phyloP scores from a whole-genome alignment of 2,329 filamentous ascomycete species.

The Colletotrichum eleusines region DNA sequence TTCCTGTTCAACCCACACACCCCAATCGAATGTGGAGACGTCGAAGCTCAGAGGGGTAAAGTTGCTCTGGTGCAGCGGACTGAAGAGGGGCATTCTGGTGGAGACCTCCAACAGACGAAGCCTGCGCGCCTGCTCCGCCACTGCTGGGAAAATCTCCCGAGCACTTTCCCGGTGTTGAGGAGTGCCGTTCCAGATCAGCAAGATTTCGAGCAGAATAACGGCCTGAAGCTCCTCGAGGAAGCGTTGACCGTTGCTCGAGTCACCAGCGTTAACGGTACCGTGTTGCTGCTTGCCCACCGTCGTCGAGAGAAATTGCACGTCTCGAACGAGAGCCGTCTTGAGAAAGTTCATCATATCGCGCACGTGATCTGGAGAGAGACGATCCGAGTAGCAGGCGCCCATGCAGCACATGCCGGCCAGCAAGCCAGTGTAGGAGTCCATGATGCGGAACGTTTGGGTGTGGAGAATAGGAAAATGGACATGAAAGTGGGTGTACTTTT shows the following conservation, averaged over 20 bases:
- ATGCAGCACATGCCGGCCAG: constrained; percentile 78
- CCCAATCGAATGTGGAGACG: constrained; percentile 72
- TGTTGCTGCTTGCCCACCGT: constrained; percentile 44
- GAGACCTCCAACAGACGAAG: constrained; percentile 68
- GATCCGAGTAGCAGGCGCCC: constrained; percentile 80
- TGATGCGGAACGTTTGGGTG: constrained; percentile 76
- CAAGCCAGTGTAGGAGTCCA: constrained; percentile 74
- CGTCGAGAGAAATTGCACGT: constrained; percentile 61
- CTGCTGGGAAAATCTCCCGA: constrained; percentile 67
- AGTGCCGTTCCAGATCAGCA: constrained; percentile 79
- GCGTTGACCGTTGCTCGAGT: constrained; percentile 41
- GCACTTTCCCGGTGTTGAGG: constrained; percentile 73
- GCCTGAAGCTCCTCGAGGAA: constrained; percentile 77
- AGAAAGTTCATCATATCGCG: constrained; percentile 76
- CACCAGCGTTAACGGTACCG: background rate
- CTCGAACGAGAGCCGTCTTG: constrained; percentile 68
- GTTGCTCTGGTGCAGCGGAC: constrained; percentile 70
- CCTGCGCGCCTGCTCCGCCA: constrained; percentile 69
- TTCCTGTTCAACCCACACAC: constrained; percentile 77
- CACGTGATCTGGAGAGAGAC: constrained; percentile 69
- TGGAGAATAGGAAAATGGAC: constrained; percentile 81
- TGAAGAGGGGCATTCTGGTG: constrained; percentile 62
- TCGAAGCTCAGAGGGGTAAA: constrained; percentile 61
- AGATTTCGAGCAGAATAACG: constrained; percentile 69
- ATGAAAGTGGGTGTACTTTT: constrained; percentile 79